Conservation (phyloP, 305 asterid genomes). For the Solanum hybrid region DNA sequence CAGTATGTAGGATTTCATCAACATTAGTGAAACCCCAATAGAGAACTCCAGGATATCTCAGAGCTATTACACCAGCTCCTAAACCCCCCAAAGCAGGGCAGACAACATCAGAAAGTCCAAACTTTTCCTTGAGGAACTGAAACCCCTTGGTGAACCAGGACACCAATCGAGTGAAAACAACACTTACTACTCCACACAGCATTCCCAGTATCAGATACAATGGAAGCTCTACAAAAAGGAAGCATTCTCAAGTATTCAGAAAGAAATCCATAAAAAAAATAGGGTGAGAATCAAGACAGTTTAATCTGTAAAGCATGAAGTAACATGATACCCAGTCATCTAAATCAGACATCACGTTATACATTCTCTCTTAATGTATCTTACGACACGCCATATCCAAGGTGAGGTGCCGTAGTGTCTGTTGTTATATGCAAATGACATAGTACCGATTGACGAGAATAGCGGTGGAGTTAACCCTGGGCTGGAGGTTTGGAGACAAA, state of each 20-base stretch:
- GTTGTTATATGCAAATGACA: not conserved
- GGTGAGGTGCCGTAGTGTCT: not conserved
- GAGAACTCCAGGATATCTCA: slow-evolving; percentile 85
- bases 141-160: slow-evolving; percentile 67
- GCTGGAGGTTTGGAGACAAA: not conserved
- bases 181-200: slow-evolving; percentile 95
- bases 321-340: not conserved
- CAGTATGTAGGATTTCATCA: slow-evolving; percentile 90
- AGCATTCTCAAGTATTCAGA: slow-evolving; percentile 21
- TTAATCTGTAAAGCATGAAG: not conserved
- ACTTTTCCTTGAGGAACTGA: slow-evolving; percentile 56
- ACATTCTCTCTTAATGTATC: not conserved
- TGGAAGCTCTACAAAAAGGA: slow-evolving; percentile 68
- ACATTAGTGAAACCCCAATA: slow-evolving; percentile 98
- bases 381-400: not conserved
- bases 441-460: not conserved
- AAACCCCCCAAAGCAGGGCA: slow-evolving; percentile 97
- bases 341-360: not conserved
- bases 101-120: slow-evolving; percentile 76
- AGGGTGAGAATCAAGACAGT: slow-evolving; percentile 3
- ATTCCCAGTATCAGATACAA: slow-evolving; percentile 88
- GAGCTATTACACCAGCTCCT: slow-evolving; percentile 97
- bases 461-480: not conserved
- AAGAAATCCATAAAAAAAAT: slow-evolving; percentile 13
- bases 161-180: slow-evolving; percentile 70